A percentile compares a stretch with the other conserved stretches of the same genome.
Conservation (phyloP, 805 yeast genomes). For the Hanseniaspora nectarophila region DNA sequence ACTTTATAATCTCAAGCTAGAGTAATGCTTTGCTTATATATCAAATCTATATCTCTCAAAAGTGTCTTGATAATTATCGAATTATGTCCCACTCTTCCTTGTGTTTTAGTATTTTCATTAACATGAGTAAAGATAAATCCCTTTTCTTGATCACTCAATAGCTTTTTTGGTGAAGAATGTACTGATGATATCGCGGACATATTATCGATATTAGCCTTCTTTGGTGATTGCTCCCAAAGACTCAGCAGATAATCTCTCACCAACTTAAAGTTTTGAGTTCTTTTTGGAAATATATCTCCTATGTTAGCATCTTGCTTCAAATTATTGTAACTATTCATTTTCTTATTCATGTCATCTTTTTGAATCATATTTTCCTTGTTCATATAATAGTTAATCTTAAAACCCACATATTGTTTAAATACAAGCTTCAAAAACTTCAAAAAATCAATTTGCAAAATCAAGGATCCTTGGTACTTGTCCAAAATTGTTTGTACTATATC, state of each 20-base stretch:
- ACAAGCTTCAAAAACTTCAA: conserved; percentile 26
- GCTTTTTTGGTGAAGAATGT: conserved; percentile 23
- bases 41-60: conserved; percentile 23
- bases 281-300: background rate
- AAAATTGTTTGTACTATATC: conserved; percentile 19
- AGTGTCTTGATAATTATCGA: conserved; percentile 28
- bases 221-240: conserved; percentile 15
- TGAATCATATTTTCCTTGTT: background rate
- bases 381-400: conserved; percentile 10
- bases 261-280: conserved; percentile 7
- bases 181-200: conserved; percentile 11
- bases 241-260: conserved; percentile 6
- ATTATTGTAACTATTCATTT: background rate
- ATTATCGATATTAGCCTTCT: conserved; percentile 14
- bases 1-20: conserved; percentile 12
- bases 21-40: conserved; percentile 14
- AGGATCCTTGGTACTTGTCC: conserved; percentile 24
- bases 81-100: conserved; percentile 26
- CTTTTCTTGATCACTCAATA: conserved; percentile 10
- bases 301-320: background rate
- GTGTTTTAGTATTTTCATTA: background rate
- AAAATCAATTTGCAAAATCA: conserved; percentile 28
- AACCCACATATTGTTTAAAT: conserved; percentile 21
- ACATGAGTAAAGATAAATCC: background rate
- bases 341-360: background rate